Base-by-base conservation (phyloP, 129 eudicot species). In the Logfia minima region DNA sequence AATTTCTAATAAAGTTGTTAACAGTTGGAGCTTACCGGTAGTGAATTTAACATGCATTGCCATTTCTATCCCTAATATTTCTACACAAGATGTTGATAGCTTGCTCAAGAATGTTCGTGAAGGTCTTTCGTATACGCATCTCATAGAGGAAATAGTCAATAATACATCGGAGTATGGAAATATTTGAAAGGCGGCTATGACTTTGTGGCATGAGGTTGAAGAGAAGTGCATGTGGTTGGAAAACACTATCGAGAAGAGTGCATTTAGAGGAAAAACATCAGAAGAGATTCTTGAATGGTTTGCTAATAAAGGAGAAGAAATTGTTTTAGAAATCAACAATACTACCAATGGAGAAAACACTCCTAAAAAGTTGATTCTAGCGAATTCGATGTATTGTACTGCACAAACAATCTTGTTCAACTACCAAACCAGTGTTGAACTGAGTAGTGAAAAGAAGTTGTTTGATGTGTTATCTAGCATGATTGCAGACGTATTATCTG, bases 11-110 rank as follows among this genome's bases (percentile, higher is more conserved):
- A 67, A 67, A 67, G 53, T 34, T 67, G 71, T 67, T 19, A 35
- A 19, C 24, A 67, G 71, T 67, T 67, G 71, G 71, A 67, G 71
- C 17, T 67, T 67, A 37, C 53, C 71, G 8, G n/a, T 67, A 35
- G 52, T 35, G 26, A 67, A 31, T 14, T 67, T 35, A 19, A 35
- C 53, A 35, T 67, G 71, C 71, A 35, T 67, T 19, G 71, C 53
- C 52, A 67, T 67, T 37, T 22, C 53, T 67, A 53, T 34, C 6
- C 71, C 52, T 67, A 19, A 34, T 67, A 37, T 67, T 34, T 0
- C 23, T 0, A n/a, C 34, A 19, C 2, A 16, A 1, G 71, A 1
- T 2, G 52, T 18, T 67, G 71, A 67, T 19, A 67, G 52, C 7
- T 67, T 67, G 31, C 6, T 67, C 53, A 67, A 67, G 39, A 67